Percentiles rank a stretch among this genome's conserved stretches.
phyloP scores from a whole-genome alignment of 2,329 filamentous ascomycete genomes.

The Trichoderma koningii region DNA sequence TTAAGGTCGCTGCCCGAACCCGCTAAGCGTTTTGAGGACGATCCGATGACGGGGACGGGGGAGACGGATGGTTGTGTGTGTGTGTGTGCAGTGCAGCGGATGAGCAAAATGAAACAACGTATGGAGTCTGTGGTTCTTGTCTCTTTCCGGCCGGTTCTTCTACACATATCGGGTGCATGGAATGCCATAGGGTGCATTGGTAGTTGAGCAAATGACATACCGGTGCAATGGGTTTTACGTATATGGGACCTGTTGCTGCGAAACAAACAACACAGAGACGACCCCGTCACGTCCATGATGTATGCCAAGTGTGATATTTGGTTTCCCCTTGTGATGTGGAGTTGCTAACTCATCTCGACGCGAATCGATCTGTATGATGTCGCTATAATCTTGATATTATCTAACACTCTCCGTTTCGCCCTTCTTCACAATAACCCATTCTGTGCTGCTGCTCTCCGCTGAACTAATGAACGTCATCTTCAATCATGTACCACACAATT shows the following conservation, averaged over 20 bases:
- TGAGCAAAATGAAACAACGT: constrained; percentile 27
- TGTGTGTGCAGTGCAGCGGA: constrained; percentile 11
- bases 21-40: constrained; percentile 55
- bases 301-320: no score
- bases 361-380: no score
- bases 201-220: constrained; percentile 45
- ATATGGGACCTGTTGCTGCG: constrained; percentile 25
- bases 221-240: constrained; percentile 40
- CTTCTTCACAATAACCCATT: background rate
- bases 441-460: no score
- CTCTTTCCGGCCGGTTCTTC: constrained; percentile 48
- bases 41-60: background rate
- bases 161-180: constrained; percentile 46
- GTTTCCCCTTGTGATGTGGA: no score
- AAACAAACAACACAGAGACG: background rate
- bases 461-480: no score
- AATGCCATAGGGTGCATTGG: constrained; percentile 48
- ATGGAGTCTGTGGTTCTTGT: constrained; percentile 47
- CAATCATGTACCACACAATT: no score
- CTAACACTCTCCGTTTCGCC: background rate
- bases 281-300: no score
- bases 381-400: background rate
- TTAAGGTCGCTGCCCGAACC: constrained; percentile 83
- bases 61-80: background rate
- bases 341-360: no score